Evolutionary conservation across 2,329 filamentous ascomycete species (phyloP).

Genomic region (Xylariales sp.): DNA sequence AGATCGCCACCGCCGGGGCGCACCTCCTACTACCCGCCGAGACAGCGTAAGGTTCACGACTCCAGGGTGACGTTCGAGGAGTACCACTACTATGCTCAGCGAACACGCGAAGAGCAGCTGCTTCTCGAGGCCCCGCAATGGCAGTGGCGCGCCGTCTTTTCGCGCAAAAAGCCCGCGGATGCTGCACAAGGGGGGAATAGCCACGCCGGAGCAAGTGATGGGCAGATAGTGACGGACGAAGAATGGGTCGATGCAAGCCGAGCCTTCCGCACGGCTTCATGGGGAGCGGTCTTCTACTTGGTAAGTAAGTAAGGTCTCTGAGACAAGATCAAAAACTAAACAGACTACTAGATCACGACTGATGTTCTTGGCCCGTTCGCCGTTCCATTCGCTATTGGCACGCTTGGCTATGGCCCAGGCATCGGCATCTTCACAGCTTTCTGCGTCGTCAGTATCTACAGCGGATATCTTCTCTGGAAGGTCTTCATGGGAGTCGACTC

Average conservation of each 20-base stretch:
- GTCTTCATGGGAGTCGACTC: conserved; percentile 60
- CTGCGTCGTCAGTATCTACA: conserved; percentile 55
- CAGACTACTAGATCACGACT: conserved; percentile 54
- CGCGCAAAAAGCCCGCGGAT: conserved; percentile 21
- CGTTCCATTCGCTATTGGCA: conserved; percentile 47
- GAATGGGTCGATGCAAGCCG: conserved; percentile 62
- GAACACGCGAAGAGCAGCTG: conserved; percentile 30
- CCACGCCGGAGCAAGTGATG: not conserved
- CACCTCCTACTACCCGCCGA: conserved; percentile 28
- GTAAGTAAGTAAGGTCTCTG: conserved; percentile 13
- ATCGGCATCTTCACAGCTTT: conserved; percentile 60
- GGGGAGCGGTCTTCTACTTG: conserved; percentile 60
- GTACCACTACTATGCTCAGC: conserved; percentile 36
- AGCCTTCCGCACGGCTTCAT: conserved; percentile 58
- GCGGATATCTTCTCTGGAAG: conserved; percentile 60
- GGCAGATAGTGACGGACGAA: conserved; percentile 49
- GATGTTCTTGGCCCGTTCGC: conserved; percentile 60
- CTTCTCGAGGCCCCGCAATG: conserved; percentile 24
- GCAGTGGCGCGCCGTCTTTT: conserved; percentile 31
- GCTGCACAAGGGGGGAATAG: not conserved
- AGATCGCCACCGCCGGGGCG: conserved; percentile 6
- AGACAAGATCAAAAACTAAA: conserved; percentile 19
- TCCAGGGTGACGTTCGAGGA: conserved; percentile 37
- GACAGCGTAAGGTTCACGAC: conserved; percentile 32
- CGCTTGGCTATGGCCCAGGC: conserved; percentile 55